Evolutionary conservation across 108 stramenopile genomes (phyloP), one percentile per base, ranked within the genome.

Genomic region (Cyclotella atomus): DNA sequence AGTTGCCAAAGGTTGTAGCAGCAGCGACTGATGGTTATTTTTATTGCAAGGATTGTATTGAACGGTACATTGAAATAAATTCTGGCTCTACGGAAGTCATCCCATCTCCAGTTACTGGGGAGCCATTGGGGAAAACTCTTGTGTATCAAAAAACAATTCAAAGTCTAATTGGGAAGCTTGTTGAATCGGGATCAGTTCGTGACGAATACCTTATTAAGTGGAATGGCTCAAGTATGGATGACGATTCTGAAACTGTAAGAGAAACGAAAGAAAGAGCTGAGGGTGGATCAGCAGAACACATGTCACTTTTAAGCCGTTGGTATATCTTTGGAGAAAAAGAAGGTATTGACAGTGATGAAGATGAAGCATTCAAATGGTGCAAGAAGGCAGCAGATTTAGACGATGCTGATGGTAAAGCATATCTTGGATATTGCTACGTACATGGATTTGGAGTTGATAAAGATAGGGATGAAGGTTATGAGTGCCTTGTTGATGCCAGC

Each of bases 401-500:
- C 14, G 56, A 59, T 59, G 44, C 30, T 35, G 44, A 65, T 75
- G 46, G 41, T 45, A 41, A 55, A 60, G 73, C 56, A 38, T 66
- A 59, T 59, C 43, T 43, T 56, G 65, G 43, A 3, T 56, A 21
- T 12, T 59, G 57, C 33, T 23, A 35, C 52, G 35, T 66, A 17
- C 65, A 66, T 66, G 72, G 72, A 0, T n/a, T 35, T 30, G 63
- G 45, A 25, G 63, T 32, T 20, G 27, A 63, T 19, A 73, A 64
- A 53, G 55, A 73, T 44, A 41, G 63, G 54, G 41, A 0, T 41
- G 30, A 29, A 28, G 72, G 62, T 4, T 64, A 30, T 43, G 72
- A 63, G 33, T 21, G 43, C 8, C 72, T 73, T 32, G 62, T 64
- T 17, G 63, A 64, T 32, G 72, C 72, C 34, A 52, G 53, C 19